Conservation (phyloP, 768 basidiomycete species). For the Podaxis sp. region DNA sequence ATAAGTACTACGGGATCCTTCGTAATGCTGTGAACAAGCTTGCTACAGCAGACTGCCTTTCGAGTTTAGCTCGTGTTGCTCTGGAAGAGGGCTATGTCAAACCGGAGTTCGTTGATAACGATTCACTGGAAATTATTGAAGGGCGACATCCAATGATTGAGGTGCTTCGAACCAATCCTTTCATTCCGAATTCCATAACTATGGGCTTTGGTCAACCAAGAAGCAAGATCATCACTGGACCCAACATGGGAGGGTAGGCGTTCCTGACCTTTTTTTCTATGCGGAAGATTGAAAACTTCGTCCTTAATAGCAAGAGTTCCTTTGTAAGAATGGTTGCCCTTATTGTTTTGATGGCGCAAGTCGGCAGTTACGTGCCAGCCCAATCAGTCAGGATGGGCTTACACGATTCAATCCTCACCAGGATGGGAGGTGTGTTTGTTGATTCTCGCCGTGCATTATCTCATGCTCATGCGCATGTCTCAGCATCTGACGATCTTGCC, state of each 20-base stretch:
- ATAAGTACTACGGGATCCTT: constrained; percentile 66
- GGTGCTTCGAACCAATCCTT: constrained; percentile 70
- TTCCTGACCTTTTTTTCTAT: not conserved
- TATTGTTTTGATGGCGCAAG: constrained; percentile 80
- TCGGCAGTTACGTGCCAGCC: constrained; percentile 94
- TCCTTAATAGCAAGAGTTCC: constrained; percentile 69
- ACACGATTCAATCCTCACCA: constrained; percentile 80
- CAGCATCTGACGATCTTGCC: constrained; percentile 85
- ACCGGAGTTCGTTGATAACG: constrained; percentile 70
- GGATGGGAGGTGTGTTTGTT: constrained; percentile 75
- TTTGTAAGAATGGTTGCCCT: constrained; percentile 78
- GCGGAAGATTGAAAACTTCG: not conserved
- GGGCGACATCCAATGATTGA: constrained; percentile 96
- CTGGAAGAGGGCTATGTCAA: constrained; percentile 73
- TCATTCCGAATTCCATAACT: constrained; percentile 77
- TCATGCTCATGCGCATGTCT: constrained; percentile 7
- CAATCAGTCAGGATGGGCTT: constrained; percentile 69
- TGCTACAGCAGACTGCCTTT: constrained; percentile 82
- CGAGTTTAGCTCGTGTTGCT: constrained; percentile 81
- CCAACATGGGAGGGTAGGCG: constrained; percentile 75
- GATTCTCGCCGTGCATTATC: constrained; percentile 1
- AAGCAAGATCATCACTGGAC: constrained; percentile 78
- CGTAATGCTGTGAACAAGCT: constrained; percentile 78
- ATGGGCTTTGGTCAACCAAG: constrained; percentile 55
- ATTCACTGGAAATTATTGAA: constrained; percentile 69